Evolutionary conservation across 768 basidiomycete genomes (phyloP), one percentile per base, ranked within the genome.

Genomic region (Exsudoporus frostii): DNA sequence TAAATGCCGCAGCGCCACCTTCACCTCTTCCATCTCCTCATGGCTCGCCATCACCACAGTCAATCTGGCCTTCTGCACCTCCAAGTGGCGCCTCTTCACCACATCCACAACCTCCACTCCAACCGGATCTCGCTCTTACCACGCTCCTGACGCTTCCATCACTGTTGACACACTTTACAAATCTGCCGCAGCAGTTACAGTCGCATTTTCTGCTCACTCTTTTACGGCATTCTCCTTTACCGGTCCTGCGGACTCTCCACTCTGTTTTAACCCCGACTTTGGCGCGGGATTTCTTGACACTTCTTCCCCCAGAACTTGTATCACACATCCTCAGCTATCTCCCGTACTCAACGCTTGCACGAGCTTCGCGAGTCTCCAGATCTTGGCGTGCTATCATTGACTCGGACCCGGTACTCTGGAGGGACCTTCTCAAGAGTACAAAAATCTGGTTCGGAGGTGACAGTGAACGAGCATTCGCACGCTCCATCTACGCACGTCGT

Each of bases 361-460:
- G 90, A 13, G 92, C 93, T 10, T 87, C 92, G 15, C 81, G 92
- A 32, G 96, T 99, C 19, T 92, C 89, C 48, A 87, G 81, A 63
- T 75, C 90, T 13, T 99, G 97, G 97, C 78, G 87, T n/a, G 77
- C 84, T 11, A 90, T 92, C 61, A 90, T 98, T 57, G 95, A 98
- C 66, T 86, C 86, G 4, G 93, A 98, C 61, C 83, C 90, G 32
- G 81, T 88, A 8, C 80, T 98, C 36, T 98, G 96, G 96, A 81
- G 85, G 53, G 89, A 92, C 54, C 78, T 95, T 9, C 76, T 98
- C 56, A 84, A 90, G 66, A 82, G 74, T 55, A 92, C 92, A 8
- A 85, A 85, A 58, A 83, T 93, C 14, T 98, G 92, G 92, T 89
- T 90, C 59, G 95, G 93, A 10, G 85, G 86, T 7, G 85, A 89